Evolutionary conservation across 495 filamentous ascomycete species (phyloP), one percentile per base, ranked within the genome.

Genomic region (Bacidia rubella): DNA sequence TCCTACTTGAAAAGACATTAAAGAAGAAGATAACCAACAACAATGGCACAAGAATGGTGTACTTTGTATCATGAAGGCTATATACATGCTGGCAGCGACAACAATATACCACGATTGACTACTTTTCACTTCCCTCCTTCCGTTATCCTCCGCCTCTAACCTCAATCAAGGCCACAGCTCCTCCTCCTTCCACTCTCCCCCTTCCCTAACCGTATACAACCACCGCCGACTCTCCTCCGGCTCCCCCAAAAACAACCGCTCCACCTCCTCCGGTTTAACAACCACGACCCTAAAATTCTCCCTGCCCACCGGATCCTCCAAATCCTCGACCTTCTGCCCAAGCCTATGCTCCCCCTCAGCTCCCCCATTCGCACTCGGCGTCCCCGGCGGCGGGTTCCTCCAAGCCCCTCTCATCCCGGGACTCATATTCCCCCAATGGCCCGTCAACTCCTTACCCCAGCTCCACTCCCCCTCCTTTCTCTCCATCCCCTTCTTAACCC

Each of bases 241-340:
- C 60, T 90, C 79, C 47, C 70, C 74, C 51, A 96, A 60, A 62
- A 95, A 86, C 21, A 83, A 57, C 57, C 77, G 73, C 62, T 98
- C 92, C 0, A 96, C 79, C 62, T 85, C 79, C 25, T 85, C 75
- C 1, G 90, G 90, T 50, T 75, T 74, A 54, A 97, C 83, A 11
- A 94, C 78, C 20, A 90, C 80, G 2, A 96, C 84, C 17, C 92
- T 70, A 64, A 95, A 95, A 61, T 97, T 90, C 54, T 58, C 67
- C 53, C 89, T 71, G 11, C 88, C 87, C 47, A 83, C 64, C 2
- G 64, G 60, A 60, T 90, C 83, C 39, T 85, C 62, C 26, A 89
- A 65, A 62, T 87, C 80, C 20, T 70, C 68, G 2, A 92, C 79
- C 63, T 76, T 78, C 66, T 82, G 77, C 1, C 85, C 87, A 9